Base-by-base conservation (phyloP, 306 rosid species). In the Castanea crenata region DNA sequence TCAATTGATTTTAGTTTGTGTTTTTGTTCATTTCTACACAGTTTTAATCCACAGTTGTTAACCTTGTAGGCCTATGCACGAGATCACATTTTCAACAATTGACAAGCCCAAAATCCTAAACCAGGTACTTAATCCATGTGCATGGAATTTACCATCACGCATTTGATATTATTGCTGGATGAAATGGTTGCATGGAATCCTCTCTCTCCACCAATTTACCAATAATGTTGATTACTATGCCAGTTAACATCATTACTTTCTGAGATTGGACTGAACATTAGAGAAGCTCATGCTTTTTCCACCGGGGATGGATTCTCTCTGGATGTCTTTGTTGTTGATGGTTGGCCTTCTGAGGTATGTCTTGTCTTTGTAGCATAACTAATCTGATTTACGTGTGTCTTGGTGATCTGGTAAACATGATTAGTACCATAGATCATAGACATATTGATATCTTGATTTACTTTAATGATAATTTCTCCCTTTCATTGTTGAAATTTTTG, bases 231-330 rank as follows among this genome's bases (percentile, higher is more conserved):
- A 80, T 85, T 54, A 73, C 79, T 77, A 80, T 87, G 71, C 78
- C 96, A 96, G 99, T 88, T 96, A 86, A 96, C 99, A 78, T 87
- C 83, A 55, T 75, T 96, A 75, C 94, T 96, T 79, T 92, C 94
- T 83, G 99, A 96, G 78, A 78, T 93, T 80, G 98, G 98, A 71
- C 89, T 96, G 74, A 96, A 96, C 90, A 96, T 96, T 87, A 97
- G 91, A 89, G 99, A 96, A 90, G 99, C 99, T 78, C 99, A 96
- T 87, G 99, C 97, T 15, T 96, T 96, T 87, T 96, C 99, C 55
- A 93, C 99, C 63, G 86, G 80, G 31, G 99, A 96, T 84, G 99
- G 99, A 79, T 96, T 85, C 86, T 96, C 99, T 85, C 85, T 96
- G 84, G 99, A 96, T 88, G 99, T 93, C 82, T 96, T 96, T 59